Percentiles rank a stretch among this genome's conserved stretches.
phyloP scores from a whole-genome alignment of 2,329 filamentous ascomycete species.

The Xylaria sp. region DNA sequence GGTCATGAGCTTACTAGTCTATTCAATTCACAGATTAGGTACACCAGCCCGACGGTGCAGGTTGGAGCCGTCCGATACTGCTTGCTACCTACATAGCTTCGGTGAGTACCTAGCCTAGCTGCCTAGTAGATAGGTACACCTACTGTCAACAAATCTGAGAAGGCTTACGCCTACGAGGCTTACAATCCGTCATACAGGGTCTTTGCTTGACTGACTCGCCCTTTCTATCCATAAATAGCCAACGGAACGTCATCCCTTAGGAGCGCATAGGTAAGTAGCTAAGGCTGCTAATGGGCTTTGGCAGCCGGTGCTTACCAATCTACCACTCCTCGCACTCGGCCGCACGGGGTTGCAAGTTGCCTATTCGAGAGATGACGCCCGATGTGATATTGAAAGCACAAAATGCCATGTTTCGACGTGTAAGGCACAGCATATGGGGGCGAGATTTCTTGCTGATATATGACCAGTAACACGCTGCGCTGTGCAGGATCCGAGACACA shows the following conservation, averaged over 20 bases:
- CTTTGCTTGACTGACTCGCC: constrained; percentile 5
- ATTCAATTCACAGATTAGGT: constrained; percentile 1
- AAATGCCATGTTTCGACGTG: not conserved
- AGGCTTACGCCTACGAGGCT: constrained; percentile 16
- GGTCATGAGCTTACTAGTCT: constrained; percentile 23
- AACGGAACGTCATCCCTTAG: constrained; percentile 7
- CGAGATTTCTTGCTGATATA: not conserved
- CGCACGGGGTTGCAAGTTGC: too few species aligned
- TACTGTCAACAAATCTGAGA: too few species aligned
- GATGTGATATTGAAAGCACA: not conserved
- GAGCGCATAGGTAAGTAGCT: constrained; percentile 5
- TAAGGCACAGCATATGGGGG: not conserved
- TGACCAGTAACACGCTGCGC: not conserved
- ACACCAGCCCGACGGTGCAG: not conserved
- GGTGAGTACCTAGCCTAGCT: too few species aligned
- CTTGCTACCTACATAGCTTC: too few species aligned
- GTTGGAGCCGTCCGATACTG: too few species aligned
- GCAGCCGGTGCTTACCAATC: not conserved
- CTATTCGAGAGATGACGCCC: not conserved
- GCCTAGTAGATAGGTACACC: too few species aligned
- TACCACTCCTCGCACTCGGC: not conserved
- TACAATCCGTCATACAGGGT: too few species aligned
- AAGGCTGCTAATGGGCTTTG: constrained; percentile 17
- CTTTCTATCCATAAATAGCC: not conserved
- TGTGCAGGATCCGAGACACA: not conserved